Evolutionary conservation across 352 stramenopile genomes (phyloP).

Genomic region (Phytopythium delawarense): DNA sequence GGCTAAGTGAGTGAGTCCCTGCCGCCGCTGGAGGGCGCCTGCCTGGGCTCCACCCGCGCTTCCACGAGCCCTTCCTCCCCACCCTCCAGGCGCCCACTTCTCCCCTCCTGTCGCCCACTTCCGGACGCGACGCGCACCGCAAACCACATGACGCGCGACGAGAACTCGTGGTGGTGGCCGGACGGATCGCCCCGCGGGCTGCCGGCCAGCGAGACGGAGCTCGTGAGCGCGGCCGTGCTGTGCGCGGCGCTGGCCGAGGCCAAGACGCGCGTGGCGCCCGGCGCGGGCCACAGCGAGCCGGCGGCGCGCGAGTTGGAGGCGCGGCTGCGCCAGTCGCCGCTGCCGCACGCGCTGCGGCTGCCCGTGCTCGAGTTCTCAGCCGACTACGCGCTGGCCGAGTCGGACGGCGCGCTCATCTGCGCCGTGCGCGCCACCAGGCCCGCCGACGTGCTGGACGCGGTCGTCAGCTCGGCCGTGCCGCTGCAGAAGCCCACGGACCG

Average conservation of each 20-base stretch:
- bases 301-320: conserved; percentile 41
- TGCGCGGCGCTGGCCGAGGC: conserved; percentile 57
- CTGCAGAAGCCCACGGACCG: conserved; percentile 62
- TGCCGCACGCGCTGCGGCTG: conserved; percentile 59
- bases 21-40: too few species aligned
- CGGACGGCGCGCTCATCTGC: conserved; percentile 53
- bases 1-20: too few species aligned
- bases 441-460: conserved; percentile 58
- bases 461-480: conserved; percentile 64
- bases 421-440: conserved; percentile 56
- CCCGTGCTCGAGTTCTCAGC: conserved; percentile 43
- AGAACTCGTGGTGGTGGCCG: conserved; percentile 43
- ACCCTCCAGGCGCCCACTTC: background rate
- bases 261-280: conserved; percentile 15
- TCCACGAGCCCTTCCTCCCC: too few species aligned
- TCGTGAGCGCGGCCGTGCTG: conserved; percentile 71
- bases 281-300: conserved; percentile 15
- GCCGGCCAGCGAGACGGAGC: conserved; percentile 59
- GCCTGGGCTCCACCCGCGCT: too few species aligned
- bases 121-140: background rate
- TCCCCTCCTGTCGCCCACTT: background rate
- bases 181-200: conserved; percentile 9
- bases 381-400: conserved; percentile 67
- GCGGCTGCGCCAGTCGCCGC: conserved; percentile 53
- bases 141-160: background rate